These are phyloP conservation scores for Pseudognaphalium luteoalbum DNA, from an alignment of 129 eudicot species.

Conservation along the genomic window DNA sequence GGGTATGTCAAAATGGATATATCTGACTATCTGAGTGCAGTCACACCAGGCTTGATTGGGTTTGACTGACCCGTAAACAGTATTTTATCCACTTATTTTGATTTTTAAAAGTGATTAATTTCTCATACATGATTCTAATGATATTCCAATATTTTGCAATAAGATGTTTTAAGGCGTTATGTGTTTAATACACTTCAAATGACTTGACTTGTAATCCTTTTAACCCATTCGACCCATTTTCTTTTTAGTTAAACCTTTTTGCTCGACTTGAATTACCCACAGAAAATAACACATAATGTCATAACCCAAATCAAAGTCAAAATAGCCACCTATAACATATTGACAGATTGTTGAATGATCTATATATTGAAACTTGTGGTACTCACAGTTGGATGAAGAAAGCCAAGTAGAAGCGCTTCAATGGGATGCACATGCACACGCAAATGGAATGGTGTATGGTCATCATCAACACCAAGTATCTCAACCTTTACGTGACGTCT, in stretches of 20 bases:
- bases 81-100: background rate
- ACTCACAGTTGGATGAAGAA: conserved; percentile 43
- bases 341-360: background rate
- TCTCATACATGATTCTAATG: no score
- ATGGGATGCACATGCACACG: conserved; percentile 38
- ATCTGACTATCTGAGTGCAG: background rate
- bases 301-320: background rate
- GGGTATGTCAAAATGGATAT: background rate
- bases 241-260: background rate
- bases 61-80: background rate
- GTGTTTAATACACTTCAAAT: background rate
- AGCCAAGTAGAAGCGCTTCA: conserved; percentile 41
- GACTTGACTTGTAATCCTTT: conserved; percentile 4
- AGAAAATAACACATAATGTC: background rate
- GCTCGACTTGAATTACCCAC: background rate
- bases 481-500: conserved; percentile 33
- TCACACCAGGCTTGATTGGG: background rate
- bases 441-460: conserved; percentile 38
- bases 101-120: background rate
- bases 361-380: background rate
- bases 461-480: conserved; percentile 41
- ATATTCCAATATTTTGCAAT: background rate
- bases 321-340: background rate
- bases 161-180: background rate
- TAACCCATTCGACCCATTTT: background rate